phyloP scores from a whole-genome alignment of 352 stramenopile species.

The Globisporangium ultimum region DNA sequence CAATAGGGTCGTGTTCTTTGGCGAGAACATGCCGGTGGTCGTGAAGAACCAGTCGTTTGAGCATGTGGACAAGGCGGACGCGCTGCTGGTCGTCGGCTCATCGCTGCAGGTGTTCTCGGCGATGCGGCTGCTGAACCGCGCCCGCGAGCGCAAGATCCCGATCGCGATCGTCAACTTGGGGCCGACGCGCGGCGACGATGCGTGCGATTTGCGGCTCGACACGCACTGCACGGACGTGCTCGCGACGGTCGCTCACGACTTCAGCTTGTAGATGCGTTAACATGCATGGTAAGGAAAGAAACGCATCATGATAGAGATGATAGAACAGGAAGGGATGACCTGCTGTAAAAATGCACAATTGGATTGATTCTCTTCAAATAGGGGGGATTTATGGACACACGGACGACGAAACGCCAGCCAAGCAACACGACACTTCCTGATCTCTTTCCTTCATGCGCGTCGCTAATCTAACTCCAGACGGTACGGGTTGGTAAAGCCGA shows the following conservation, averaged over 20 bases:
- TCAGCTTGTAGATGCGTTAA: slow-evolving; percentile 5
- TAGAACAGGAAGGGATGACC: neutral
- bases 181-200: slow-evolving; percentile 79
- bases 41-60: slow-evolving; percentile 70
- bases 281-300: too few species aligned
- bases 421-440: neutral
- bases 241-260: slow-evolving; percentile 27
- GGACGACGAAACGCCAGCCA: neutral
- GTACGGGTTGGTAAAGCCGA: slow-evolving; percentile 42
- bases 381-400: neutral
- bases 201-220: slow-evolving; percentile 75
- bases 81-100: slow-evolving; percentile 91
- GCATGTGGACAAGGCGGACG: slow-evolving; percentile 77
- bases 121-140: slow-evolving; percentile 89
- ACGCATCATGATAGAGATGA: neutral
- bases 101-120: slow-evolving; percentile 94
- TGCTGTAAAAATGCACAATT: neutral
- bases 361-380: neutral
- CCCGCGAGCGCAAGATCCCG: slow-evolving; percentile 53
- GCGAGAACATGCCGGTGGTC: slow-evolving; percentile 89
- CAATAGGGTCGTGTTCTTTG: slow-evolving; percentile 95
- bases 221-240: slow-evolving; percentile 52
- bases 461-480: slow-evolving; percentile 39
- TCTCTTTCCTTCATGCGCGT: slow-evolving; percentile 2
- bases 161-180: slow-evolving; percentile 89